phyloP scores from a whole-genome alignment of 1,284 basidiomycete genomes.

The Ustilago trichophora region DNA sequence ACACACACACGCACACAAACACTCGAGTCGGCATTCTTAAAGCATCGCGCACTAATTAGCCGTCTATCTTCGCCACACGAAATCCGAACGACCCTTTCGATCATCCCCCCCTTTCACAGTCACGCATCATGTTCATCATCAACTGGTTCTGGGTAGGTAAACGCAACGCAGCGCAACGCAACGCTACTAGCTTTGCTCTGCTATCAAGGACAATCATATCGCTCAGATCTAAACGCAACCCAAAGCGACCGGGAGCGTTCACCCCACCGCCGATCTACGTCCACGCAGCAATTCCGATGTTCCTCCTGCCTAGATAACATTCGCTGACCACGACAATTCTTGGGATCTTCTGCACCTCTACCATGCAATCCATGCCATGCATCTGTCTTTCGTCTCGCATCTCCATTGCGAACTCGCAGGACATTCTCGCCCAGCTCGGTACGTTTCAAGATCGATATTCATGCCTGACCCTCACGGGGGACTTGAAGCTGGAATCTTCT shows the following conservation, averaged over 20 bases:
- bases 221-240: neutral
- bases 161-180: neutral
- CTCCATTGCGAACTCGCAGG: slow-evolving; percentile 26
- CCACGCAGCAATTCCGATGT: neutral
- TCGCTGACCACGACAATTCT: slow-evolving; percentile 5
- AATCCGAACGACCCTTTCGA: no score
- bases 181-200: no score
- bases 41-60: no score
- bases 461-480: no score
- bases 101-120: neutral
- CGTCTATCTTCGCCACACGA: neutral
- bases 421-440: slow-evolving; percentile 65
- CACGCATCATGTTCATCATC: slow-evolving; percentile 63
- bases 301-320: neutral
- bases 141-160: slow-evolving; percentile 66
- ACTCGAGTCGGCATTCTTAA: no score
- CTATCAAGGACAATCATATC: no score
- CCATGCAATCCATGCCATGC: neutral
- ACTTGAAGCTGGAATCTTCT: neutral
- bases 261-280: no score
- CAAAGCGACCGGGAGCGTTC: no score
- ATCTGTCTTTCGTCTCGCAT: neutral
- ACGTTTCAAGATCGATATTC: slow-evolving; percentile 16
- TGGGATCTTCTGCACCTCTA: neutral
- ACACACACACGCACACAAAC: no score